Percentiles rank a stretch among this genome's conserved stretches.
These are phyloP conservation scores for Pseudocercospora eumusae DNA, from an alignment of 2,329 filamentous ascomycete genomes.

Conservation along the genomic window DNA sequence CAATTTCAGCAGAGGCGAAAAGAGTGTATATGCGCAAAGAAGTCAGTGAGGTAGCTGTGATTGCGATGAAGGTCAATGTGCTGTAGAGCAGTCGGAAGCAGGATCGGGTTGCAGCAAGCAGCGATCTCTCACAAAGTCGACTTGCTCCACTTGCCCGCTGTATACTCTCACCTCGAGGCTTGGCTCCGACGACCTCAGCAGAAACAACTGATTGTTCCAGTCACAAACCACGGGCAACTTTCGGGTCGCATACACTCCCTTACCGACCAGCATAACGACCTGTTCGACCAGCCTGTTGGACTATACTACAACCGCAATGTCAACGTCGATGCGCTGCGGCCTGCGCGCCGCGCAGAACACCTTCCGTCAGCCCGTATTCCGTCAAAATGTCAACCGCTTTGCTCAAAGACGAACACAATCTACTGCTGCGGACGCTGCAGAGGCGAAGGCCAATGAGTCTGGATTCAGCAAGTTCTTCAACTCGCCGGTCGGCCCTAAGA, in stretches of 20 bases:
- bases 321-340: constrained; percentile 59
- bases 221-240: background rate
- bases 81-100: background rate
- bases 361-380: constrained; percentile 57
- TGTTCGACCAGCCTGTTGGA: background rate
- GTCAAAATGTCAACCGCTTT: constrained; percentile 42
- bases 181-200: background rate
- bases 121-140: background rate
- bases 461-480: constrained; percentile 69
- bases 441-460: constrained; percentile 35
- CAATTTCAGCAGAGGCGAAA: constrained; percentile 5
- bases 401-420: constrained; percentile 64
- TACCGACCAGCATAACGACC: background rate
- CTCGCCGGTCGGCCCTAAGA: constrained; percentile 60
- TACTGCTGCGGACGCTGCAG: constrained; percentile 59
- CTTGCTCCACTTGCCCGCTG: background rate
- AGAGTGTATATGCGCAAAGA: background rate
- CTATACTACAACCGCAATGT: background rate
- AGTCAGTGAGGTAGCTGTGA: background rate
- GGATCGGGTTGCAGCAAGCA: background rate
- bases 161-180: constrained; percentile 50
- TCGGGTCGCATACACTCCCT: background rate
- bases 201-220: background rate
- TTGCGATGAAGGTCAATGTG: background rate
- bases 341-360: constrained; percentile 58